Conservation (phyloP, 192 early-diverging fungal genomes). For the Rhizoclosmatium globosum region DNA sequence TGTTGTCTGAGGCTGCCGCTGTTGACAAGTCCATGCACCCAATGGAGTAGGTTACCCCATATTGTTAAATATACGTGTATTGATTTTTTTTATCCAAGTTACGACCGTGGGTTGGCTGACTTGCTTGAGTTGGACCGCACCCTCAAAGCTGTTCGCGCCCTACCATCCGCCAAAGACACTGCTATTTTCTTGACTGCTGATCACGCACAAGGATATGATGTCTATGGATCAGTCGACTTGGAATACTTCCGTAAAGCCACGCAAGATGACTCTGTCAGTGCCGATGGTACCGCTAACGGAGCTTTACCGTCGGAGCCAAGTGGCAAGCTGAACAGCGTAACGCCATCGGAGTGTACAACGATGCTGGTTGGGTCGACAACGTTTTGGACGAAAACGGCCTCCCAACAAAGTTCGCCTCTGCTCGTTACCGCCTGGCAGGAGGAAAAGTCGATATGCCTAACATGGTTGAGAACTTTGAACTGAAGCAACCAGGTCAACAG, state of each 20-base stretch:
- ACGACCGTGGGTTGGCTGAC: constrained; percentile 69
- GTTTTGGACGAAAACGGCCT: constrained; percentile 45
- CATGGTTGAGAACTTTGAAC: constrained; percentile 39
- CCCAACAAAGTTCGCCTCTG: constrained; percentile 42
- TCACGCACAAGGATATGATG: constrained; percentile 69
- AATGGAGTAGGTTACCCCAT: constrained; percentile 42
- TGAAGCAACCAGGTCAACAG: constrained; percentile 23
- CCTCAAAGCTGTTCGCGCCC: constrained; percentile 53
- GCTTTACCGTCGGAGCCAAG: neutral
- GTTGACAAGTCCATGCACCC: constrained; percentile 71
- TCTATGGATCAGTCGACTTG: constrained; percentile 69
- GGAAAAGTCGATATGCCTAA: constrained; percentile 43
- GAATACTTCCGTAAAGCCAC: constrained; percentile 52
- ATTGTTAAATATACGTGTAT: neutral
- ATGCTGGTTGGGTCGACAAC: constrained; percentile 46
- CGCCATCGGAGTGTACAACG: constrained; percentile 39
- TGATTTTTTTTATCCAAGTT: constrained; percentile 23
- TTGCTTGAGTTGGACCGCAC: constrained; percentile 70
- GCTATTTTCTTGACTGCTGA: constrained; percentile 73
- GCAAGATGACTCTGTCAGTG: constrained; percentile 15
- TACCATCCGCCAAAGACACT: constrained; percentile 58
- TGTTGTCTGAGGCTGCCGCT: constrained; percentile 72
- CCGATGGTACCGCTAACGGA: constrained; percentile 24
- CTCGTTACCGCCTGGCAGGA: constrained; percentile 33
- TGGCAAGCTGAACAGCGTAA: constrained; percentile 35